phyloP scores from a whole-genome alignment of 805 yeast genomes.

The Cyberlindnera amylophila region DNA sequence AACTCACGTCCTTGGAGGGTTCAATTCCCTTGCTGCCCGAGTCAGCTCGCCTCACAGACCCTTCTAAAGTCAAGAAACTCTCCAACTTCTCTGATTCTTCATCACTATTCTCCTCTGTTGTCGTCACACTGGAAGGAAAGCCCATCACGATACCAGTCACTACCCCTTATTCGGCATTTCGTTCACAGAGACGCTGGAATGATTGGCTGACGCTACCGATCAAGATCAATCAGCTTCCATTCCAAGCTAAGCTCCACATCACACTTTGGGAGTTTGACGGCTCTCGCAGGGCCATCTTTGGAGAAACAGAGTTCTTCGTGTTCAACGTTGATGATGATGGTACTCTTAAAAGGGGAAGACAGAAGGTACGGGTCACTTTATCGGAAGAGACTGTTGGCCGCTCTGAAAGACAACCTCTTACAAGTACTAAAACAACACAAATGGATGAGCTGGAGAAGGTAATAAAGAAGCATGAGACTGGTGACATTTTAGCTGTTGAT shows the following conservation, averaged over 20 bases:
- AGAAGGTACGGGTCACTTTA: slow-evolving; percentile 47
- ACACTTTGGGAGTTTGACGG: slow-evolving; percentile 66
- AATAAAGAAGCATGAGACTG: slow-evolving; percentile 61
- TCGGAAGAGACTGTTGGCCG: slow-evolving; percentile 22
- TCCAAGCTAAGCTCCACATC: slow-evolving; percentile 55
- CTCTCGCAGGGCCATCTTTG: slow-evolving; percentile 50
- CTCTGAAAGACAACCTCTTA: neutral
- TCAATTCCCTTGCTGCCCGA: slow-evolving; percentile 36
- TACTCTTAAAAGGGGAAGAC: slow-evolving; percentile 69
- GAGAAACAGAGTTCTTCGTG: slow-evolving; percentile 53
- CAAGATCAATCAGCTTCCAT: slow-evolving; percentile 63
- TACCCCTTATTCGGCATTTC: slow-evolving; percentile 47
- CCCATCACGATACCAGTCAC: slow-evolving; percentile 47
- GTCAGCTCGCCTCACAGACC: slow-evolving; percentile 45
- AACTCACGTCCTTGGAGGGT: slow-evolving; percentile 46
- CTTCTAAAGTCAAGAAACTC: slow-evolving; percentile 38
- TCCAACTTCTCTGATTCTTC: slow-evolving; percentile 36
- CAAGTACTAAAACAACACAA: slow-evolving; percentile 24
- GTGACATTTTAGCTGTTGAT: slow-evolving; percentile 53
- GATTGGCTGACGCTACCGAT: slow-evolving; percentile 74
- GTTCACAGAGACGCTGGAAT: slow-evolving; percentile 53
- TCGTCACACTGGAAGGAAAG: slow-evolving; percentile 40
- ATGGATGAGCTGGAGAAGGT: slow-evolving; percentile 49
- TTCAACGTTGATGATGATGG: slow-evolving; percentile 54
- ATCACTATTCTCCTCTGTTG: slow-evolving; percentile 42